Conservation (phyloP, 1,284 basidiomycete species). For the Melampsora americana region DNA sequence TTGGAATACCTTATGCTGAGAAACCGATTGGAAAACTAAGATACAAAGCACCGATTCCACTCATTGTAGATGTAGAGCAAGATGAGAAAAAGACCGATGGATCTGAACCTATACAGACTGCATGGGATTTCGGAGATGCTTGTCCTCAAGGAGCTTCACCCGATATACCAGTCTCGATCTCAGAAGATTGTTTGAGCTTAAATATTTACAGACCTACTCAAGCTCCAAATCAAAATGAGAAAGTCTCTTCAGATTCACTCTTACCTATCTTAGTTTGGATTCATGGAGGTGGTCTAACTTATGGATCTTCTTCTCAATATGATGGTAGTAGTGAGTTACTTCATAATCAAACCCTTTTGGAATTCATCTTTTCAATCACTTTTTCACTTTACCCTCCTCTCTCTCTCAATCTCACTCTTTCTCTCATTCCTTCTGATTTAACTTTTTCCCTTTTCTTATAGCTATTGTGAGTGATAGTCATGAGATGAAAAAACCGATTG, state of each 20-base stretch:
- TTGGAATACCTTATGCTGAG: slow-evolving; percentile 67
- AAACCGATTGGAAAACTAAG: slow-evolving; percentile 62
- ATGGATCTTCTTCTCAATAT: slow-evolving; percentile 48
- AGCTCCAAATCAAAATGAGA: neutral
- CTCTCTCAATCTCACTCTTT: slow-evolving; percentile 5
- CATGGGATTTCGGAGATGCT: slow-evolving; percentile 61
- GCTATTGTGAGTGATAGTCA: slow-evolving; percentile 57
- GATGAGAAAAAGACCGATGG: slow-evolving; percentile 44
- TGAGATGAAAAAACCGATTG: slow-evolving; percentile 56
- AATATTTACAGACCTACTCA: slow-evolving; percentile 56
- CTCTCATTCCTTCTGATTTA: slow-evolving; percentile 7
- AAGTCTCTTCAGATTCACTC: neutral
- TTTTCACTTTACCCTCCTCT: too few species aligned
- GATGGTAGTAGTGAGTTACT: slow-evolving; percentile 53
- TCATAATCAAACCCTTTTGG: slow-evolving; percentile 39
- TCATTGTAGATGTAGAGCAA: slow-evolving; percentile 51
- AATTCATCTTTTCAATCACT: neutral
- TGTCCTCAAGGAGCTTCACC: slow-evolving; percentile 59
- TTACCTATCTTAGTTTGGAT: slow-evolving; percentile 67
- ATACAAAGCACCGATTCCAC: slow-evolving; percentile 63
- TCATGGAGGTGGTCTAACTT: slow-evolving; percentile 60
- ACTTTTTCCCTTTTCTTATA: slow-evolving; percentile 58
- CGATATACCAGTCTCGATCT: slow-evolving; percentile 63
- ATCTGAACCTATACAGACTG: slow-evolving; percentile 56
- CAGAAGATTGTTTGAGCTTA: slow-evolving; percentile 60